Evolutionary conservation across 2,329 filamentous ascomycete species (phyloP), one percentile per base, ranked within the genome.

Genomic region (Colletotrichum sp.): DNA sequence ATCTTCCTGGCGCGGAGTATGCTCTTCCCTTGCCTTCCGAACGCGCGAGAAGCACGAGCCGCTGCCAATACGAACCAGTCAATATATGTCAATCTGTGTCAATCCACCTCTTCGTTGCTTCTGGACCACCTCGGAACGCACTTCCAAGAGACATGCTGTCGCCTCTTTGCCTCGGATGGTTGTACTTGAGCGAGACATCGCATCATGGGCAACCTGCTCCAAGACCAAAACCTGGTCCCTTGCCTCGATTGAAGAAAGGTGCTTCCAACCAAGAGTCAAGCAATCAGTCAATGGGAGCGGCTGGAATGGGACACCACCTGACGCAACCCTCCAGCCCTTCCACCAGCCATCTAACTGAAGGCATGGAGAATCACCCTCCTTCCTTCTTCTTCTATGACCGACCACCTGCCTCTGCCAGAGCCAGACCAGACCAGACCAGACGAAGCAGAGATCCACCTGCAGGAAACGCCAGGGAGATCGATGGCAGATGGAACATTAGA

Each of bases 371-470:
- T 59, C 43, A 51, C 29, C 68, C 62, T 61, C 55, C 21, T 71
- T 71, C 33, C 24, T 31, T 31, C 68, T 66, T 62, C 33, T 69
- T 57, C 66, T 27, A 38, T 64, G 29, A 15, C 43, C 31, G 55
- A 21, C 43, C 31, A 62, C 29, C 24, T n/a, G 15, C 36, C 55
- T 18, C 33, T 51, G 43, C 43, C 43, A 51, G 21, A 34, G 51
- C 54, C 69, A 66, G 36, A 27, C 24, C 24, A 27, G 24, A 34
- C 62, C 66, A 54, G 24, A 34, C 62, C 66, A 54, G 59, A 47
- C 38, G 55, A 70, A 70, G 70, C 59, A 70, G 54, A 65, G 61
- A 66, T 70, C 71, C 67, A 73, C 61, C 24, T 61, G 54, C 54
- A 54, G 54, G 47, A 24, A 47, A 54, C 33, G 16, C 18, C 29